Percentiles rank a stretch among this genome's conserved stretches.
Conservation (phyloP, 768 basidiomycete genomes). For the Serendipita sp. region DNA sequence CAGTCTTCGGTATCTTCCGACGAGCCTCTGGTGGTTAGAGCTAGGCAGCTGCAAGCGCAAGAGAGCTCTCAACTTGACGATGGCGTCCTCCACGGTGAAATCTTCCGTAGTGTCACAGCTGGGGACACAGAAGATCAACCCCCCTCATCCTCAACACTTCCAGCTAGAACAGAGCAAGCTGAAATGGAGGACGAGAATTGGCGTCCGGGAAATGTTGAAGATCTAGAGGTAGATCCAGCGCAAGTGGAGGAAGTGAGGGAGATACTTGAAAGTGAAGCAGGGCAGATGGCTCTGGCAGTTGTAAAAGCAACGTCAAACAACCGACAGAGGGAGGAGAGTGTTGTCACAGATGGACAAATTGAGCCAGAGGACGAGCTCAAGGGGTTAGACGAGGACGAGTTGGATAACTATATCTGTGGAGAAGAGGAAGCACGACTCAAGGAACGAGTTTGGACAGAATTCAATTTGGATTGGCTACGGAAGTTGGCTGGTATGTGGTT, state of each 20-base stretch:
- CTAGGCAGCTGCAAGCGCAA: neutral
- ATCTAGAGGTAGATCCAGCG: conserved; percentile 34
- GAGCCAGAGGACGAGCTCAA: conserved; percentile 40
- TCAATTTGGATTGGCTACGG: conserved; percentile 82
- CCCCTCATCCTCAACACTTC: neutral
- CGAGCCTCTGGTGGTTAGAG: neutral
- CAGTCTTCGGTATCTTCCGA: neutral
- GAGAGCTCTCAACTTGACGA: neutral
- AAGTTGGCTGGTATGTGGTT: conserved; percentile 55
- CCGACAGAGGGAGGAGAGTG: conserved; percentile 41
- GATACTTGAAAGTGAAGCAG: conserved; percentile 46
- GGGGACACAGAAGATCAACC: neutral
- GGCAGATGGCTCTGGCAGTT: conserved; percentile 15
- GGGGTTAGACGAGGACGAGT: conserved; percentile 81
- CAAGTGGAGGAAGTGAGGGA: conserved; percentile 55
- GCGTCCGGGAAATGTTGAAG: neutral
- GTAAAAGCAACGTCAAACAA: conserved; percentile 46
- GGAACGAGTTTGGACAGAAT: conserved; percentile 85
- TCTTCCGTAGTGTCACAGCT: neutral
- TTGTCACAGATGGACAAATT: conserved; percentile 22
- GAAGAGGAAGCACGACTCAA: conserved; percentile 70
- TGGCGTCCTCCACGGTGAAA: neutral
- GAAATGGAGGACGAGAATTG: neutral
- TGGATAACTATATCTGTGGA: conserved; percentile 57
- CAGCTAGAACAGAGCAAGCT: neutral